Evolutionary conservation across 179 eudicot genomes (phyloP).

Genomic region (Vitellaria paradoxa): DNA sequence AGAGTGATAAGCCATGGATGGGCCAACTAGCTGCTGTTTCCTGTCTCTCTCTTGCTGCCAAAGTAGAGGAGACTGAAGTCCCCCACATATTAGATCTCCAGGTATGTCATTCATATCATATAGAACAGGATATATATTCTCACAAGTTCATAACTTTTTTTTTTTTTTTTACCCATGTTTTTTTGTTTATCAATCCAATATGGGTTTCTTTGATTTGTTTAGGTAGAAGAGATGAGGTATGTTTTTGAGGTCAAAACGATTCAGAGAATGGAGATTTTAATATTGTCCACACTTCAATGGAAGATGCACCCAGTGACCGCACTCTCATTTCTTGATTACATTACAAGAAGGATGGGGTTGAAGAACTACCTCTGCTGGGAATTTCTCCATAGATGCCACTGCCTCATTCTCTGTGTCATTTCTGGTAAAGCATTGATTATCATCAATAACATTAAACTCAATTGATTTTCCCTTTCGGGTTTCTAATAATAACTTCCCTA

Average conservation of each 20-base stretch:
- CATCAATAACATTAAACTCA: not conserved
- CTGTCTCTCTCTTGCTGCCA: constrained; percentile 60
- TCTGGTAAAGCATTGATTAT: constrained; percentile 29
- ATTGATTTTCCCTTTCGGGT: not conserved
- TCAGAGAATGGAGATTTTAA: constrained; percentile 50
- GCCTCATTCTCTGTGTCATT: constrained; percentile 32
- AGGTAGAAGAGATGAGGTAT: constrained; percentile 43
- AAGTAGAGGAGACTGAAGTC: constrained; percentile 53
- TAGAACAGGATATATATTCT: no score
- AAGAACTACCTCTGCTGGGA: constrained; percentile 29
- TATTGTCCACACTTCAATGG: constrained; percentile 47
- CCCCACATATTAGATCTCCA: constrained; percentile 78
- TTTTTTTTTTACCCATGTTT: not conserved
- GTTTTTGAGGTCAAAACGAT: constrained; percentile 41
- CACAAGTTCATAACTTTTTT: not conserved
- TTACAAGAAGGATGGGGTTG: constrained; percentile 37
- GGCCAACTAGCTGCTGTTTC: constrained; percentile 46
- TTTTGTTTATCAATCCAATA: not conserved
- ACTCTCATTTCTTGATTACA: constrained; percentile 37
- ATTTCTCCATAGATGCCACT: constrained; percentile 37
- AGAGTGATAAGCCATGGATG: constrained; percentile 50
- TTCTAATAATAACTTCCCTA: not conserved
- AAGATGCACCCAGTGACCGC: constrained; percentile 54
- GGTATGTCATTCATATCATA: constrained; percentile 20
- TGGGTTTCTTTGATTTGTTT: constrained; percentile 5